These are phyloP conservation scores for Trifolium pratense DNA, from an alignment of 306 rosid genomes.

Conservation along the genomic window DNA sequence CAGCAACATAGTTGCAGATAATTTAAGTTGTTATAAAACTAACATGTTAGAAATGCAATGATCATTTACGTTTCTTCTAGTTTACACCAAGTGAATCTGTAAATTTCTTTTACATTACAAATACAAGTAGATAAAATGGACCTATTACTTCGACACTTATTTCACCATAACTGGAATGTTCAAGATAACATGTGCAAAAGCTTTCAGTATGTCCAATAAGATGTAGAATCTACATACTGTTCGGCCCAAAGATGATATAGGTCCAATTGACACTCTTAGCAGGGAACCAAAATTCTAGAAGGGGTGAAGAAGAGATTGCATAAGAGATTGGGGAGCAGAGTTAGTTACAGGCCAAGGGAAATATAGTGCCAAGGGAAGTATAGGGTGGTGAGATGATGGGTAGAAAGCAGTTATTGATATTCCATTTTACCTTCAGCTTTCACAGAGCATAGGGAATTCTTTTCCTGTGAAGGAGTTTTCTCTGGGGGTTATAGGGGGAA, in stretches of 20 bases:
- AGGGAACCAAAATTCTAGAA: not conserved
- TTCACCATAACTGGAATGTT: conserved; percentile 8
- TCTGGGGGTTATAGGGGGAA: not conserved
- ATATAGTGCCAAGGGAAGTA: no score
- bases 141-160: conserved; percentile 11
- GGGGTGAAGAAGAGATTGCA: not conserved
- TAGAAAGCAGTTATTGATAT: not conserved
- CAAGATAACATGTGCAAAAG: not conserved
- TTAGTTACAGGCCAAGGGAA: not conserved
- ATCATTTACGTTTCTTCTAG: conserved; percentile 8
- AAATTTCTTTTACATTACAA: conserved; percentile 36
- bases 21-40: conserved; percentile 36
- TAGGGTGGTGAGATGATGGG: not conserved
- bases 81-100: conserved; percentile 16
- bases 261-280: not conserved
- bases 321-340: not conserved
- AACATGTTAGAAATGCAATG: conserved; percentile 21
- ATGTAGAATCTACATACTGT: conserved; percentile 23
- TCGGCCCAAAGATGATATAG: not conserved
- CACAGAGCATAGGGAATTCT: not conserved
- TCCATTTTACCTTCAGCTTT: not conserved
- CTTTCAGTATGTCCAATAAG: conserved; percentile 35
- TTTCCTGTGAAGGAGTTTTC: not conserved
- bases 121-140: conserved; percentile 10
- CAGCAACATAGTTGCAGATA: conserved; percentile 33